phyloP scores from a whole-genome alignment of 139 green algal genomes.

The Diplosphaera chodatii region DNA sequence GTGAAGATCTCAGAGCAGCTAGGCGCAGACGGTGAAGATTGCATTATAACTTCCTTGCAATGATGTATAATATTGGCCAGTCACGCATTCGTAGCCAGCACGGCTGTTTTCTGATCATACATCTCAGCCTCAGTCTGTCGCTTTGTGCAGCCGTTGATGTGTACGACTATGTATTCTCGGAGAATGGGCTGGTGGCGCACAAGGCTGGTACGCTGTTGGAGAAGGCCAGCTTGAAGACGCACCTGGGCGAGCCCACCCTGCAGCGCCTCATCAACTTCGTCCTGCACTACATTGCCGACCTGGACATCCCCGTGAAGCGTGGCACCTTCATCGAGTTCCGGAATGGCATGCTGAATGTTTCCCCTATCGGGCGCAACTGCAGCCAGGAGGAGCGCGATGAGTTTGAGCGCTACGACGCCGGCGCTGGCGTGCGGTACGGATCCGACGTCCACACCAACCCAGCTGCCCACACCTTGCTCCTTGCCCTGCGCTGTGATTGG shows the following conservation, averaged over 20 bases:
- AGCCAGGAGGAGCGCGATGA: conserved; percentile 92
- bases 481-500: too few relatives aligned
- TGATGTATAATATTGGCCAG: too few relatives aligned
- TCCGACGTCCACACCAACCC: too few relatives aligned
- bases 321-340: conserved; percentile 99
- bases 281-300: conserved; percentile 85
- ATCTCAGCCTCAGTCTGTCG: too few relatives aligned
- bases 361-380: conserved; percentile 95
- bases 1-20: conserved; percentile 96
- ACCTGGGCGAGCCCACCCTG: conserved; percentile 57
- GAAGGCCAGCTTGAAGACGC: conserved; percentile 24
- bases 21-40: conserved; percentile 69
- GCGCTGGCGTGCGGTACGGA: conserved; percentile 55
- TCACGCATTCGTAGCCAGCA: too few relatives aligned
- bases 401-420: conserved; percentile 89
- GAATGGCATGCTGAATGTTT: conserved; percentile 98
- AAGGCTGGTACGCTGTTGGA: conserved; percentile 67
- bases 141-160: conserved; percentile 58
- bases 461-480: too few relatives aligned
- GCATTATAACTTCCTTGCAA: too few relatives aligned
- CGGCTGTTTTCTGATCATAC: too few relatives aligned
- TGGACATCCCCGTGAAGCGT: conserved; percentile 97
- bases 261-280: conserved; percentile 28
- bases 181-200: conserved; percentile 97
- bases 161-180: conserved; percentile 95